Conservation (phyloP, 2,329 filamentous ascomycete species). For the Botrytis fragariae region DNA sequence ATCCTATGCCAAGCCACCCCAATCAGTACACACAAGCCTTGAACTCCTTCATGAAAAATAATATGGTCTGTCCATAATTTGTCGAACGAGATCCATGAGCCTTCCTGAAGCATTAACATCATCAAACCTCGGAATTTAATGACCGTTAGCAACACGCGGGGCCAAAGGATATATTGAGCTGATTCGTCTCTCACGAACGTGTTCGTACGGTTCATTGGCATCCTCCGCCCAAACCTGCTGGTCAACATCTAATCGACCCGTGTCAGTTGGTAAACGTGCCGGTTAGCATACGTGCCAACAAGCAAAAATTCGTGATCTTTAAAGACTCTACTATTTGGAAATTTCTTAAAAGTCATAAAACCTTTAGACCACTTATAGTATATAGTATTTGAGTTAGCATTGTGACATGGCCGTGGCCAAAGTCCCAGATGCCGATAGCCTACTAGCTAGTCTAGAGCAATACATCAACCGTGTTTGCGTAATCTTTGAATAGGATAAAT, state of each 20-base stretch:
- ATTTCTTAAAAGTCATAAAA: neutral
- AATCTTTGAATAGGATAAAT: neutral
- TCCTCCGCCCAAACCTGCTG: neutral
- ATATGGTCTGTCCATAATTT: neutral
- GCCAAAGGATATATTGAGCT: neutral
- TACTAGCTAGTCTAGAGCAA: neutral
- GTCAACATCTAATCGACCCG: neutral
- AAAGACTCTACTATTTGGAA: neutral
- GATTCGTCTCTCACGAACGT: neutral
- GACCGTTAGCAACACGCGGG: neutral
- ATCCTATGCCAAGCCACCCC: conserved; percentile 16
- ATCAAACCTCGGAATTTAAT: neutral
- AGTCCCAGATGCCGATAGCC: neutral
- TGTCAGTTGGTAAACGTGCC: neutral
- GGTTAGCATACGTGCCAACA: neutral
- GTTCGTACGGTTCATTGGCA: neutral
- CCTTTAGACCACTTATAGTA: neutral
- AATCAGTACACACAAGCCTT: neutral
- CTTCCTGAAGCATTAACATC: neutral
- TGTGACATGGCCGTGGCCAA: neutral
- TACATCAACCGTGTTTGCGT: neutral
- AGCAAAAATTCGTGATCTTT: neutral
- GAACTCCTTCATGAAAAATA: conserved; percentile 1
- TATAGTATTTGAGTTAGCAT: neutral
- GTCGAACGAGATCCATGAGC: neutral